phyloP scores from a whole-genome alignment of 352 stramenopile genomes.

The Stramenopiles sp. region DNA sequence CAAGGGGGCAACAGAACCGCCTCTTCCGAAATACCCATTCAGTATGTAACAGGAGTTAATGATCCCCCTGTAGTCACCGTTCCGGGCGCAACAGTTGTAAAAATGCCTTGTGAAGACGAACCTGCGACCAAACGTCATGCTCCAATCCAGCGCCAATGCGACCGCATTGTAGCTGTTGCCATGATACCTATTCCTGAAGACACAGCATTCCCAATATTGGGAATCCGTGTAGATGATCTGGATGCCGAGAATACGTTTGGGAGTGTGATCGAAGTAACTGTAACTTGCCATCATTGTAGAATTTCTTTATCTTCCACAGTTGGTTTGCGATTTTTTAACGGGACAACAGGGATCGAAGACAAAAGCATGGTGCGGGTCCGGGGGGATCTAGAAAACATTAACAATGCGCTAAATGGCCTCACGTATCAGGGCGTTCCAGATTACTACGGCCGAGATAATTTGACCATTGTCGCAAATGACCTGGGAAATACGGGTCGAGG shows the following conservation, averaged over 20 bases:
- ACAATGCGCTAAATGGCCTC: constrained; percentile 34
- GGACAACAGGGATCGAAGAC: constrained; percentile 18
- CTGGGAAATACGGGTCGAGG: constrained; percentile 10
- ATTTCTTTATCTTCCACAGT: not conserved
- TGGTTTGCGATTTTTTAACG: not conserved
- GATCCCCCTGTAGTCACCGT: not conserved
- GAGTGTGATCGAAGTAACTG: not conserved
- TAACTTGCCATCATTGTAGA: not conserved
- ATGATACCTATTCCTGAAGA: not conserved
- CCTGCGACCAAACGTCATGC: not conserved
- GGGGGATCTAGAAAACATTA: constrained; percentile 35
- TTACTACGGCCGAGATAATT: constrained; percentile 39
- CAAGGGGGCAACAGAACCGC: not conserved
- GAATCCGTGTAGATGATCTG: not conserved
- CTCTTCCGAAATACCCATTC: not conserved
- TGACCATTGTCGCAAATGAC: constrained; percentile 26
- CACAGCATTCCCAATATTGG: not conserved
- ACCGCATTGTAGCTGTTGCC: not conserved
- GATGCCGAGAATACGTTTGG: not conserved
- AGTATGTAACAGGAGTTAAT: not conserved
- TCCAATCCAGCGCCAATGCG: not conserved
- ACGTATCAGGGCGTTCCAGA: constrained; percentile 32
- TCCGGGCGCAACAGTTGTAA: not conserved
- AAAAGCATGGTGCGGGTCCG: constrained; percentile 25
- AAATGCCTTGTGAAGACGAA: not conserved